A percentile compares a stretch with the other conserved stretches of the same genome.
Conservation (phyloP, 768 basidiomycete genomes). For the Collybia mongolica region DNA sequence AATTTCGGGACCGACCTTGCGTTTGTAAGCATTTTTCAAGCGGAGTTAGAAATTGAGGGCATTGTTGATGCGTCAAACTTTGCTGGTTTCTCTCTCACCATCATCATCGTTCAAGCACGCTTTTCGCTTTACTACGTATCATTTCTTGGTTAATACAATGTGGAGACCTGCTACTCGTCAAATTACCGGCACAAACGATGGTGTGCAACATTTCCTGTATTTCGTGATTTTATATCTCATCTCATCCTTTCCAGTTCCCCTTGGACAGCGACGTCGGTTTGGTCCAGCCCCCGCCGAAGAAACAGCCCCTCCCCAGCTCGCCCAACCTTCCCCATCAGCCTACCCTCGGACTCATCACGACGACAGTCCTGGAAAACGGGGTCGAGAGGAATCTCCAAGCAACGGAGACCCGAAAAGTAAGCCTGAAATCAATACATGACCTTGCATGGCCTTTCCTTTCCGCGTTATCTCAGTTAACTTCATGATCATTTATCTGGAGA, state of each 20-base stretch:
- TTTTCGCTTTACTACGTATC: slow-evolving; percentile 18
- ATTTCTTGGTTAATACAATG: slow-evolving; percentile 53
- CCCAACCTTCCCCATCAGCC: slow-evolving; percentile 84
- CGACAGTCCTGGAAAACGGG: slow-evolving; percentile 57
- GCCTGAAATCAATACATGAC: slow-evolving; percentile 30
- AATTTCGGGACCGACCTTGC: not conserved
- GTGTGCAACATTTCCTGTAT: slow-evolving; percentile 40
- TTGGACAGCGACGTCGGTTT: slow-evolving; percentile 88
- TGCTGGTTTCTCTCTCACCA: slow-evolving; percentile 29
- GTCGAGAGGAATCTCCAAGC: slow-evolving; percentile 66
- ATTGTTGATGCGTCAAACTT: slow-evolving; percentile 15
- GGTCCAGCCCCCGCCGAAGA: slow-evolving; percentile 87
- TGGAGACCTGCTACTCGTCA: slow-evolving; percentile 89
- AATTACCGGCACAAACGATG: slow-evolving; percentile 92
- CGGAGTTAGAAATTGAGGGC: slow-evolving; percentile 32
- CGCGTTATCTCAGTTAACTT: slow-evolving; percentile 14
- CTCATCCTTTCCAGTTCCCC: slow-evolving; percentile 53
- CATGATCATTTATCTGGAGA: slow-evolving; percentile 14
- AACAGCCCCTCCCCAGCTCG: slow-evolving; percentile 76
- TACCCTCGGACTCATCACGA: slow-evolving; percentile 68
- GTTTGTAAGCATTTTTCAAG: slow-evolving; percentile 25
- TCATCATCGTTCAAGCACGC: slow-evolving; percentile 20
- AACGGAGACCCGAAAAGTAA: slow-evolving; percentile 74
- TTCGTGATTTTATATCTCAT: slow-evolving; percentile 11
- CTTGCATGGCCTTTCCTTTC: not conserved